A percentile compares a stretch with the other conserved stretches of the same genome.
Conservation (phyloP, 2,329 filamentous ascomycete genomes). For the Diplodia scrobiculata region DNA sequence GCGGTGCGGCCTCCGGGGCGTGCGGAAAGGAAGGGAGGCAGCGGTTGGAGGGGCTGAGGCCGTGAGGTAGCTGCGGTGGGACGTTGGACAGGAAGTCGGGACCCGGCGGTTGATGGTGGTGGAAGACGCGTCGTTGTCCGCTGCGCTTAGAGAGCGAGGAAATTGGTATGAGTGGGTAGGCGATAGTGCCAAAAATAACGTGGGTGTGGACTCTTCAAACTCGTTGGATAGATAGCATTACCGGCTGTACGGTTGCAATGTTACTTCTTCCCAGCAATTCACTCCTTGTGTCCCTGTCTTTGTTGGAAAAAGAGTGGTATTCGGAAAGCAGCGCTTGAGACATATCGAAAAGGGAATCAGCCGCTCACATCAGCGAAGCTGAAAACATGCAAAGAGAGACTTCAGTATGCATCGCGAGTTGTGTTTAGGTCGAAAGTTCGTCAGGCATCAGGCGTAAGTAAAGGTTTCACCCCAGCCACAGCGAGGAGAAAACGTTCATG, state of each 20-base stretch:
- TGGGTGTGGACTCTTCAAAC: neutral
- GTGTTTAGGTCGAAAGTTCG: neutral
- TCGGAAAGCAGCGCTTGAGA: neutral
- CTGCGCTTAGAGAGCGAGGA: neutral
- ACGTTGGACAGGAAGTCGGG: neutral
- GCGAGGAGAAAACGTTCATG: too few relatives aligned
- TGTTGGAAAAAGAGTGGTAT: neutral
- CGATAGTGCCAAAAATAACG: neutral
- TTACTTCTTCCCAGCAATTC: neutral
- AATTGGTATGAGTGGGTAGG: too few relatives aligned
- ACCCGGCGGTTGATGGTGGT: too few relatives aligned
- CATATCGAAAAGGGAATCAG: neutral
- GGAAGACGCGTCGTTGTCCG: neutral
- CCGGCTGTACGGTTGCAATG: neutral
- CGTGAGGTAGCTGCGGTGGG: neutral
- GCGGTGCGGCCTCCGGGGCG: neutral
- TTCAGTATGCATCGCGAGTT: too few relatives aligned
- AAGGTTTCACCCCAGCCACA: neutral
- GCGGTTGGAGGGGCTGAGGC: neutral
- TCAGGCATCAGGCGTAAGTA: neutral
- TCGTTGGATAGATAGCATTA: neutral
- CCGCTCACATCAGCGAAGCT: slow-evolving; percentile 10
- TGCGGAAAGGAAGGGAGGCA: neutral
- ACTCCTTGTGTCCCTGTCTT: neutral
- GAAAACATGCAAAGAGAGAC: neutral